Evolutionary conservation across 495 filamentous ascomycete genomes (phyloP).

Genomic region (Annulohypoxylon moriforme): DNA sequence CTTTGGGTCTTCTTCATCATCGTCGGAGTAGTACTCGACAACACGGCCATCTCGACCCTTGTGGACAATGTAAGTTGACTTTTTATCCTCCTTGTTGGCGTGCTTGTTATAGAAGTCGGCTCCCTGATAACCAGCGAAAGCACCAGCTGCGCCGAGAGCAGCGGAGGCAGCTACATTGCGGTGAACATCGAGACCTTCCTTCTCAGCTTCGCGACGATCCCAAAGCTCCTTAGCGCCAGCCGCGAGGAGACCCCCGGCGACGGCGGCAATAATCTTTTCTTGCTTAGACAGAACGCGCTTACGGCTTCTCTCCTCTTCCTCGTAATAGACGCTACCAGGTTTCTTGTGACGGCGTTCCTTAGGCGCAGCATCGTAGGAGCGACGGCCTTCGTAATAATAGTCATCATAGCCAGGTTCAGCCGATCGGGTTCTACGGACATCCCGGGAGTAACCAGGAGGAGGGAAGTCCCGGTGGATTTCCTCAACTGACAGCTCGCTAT

Average conservation of each 20-base stretch:
- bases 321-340: slow-evolving; percentile 51
- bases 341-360: slow-evolving; percentile 59
- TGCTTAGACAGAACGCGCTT: slow-evolving; percentile 65
- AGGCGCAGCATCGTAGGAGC: slow-evolving; percentile 50
- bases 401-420: slow-evolving; percentile 60
- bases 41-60: slow-evolving; percentile 57
- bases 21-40: slow-evolving; percentile 62
- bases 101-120: slow-evolving; percentile 67
- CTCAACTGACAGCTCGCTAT: slow-evolving; percentile 72
- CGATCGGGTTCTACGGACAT: slow-evolving; percentile 64
- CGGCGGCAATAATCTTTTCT: slow-evolving; percentile 68
- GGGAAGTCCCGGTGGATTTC: slow-evolving; percentile 76
- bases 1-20: slow-evolving; percentile 63
- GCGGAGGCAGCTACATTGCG: slow-evolving; percentile 64
- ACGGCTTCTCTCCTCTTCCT: slow-evolving; percentile 57
- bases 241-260: slow-evolving; percentile 63
- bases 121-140: slow-evolving; percentile 65
- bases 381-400: slow-evolving; percentile 57
- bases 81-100: slow-evolving; percentile 60
- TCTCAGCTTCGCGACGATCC: slow-evolving; percentile 64
- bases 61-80: slow-evolving; percentile 53
- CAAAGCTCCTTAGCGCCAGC: slow-evolving; percentile 67
- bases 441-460: slow-evolving; percentile 65
- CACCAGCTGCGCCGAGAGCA: slow-evolving; percentile 65
- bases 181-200: slow-evolving; percentile 56